Base-by-base conservation (phyloP, 2,329 filamentous ascomycete species). In the Arthrobotrys musiformis region DNA sequence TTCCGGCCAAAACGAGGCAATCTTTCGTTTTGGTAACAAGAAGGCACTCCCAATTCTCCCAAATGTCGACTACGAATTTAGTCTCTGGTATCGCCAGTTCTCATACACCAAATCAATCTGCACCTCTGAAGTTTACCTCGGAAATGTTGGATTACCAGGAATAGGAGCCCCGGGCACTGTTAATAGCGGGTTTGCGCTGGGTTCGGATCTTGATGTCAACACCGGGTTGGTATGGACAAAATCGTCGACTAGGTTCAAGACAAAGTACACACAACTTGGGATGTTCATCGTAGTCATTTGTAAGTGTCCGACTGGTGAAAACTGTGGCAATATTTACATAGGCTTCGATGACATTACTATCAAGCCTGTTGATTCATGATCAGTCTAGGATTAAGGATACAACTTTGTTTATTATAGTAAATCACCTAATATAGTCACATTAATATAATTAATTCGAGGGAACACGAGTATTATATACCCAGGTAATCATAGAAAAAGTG, bases 341-440 rank as follows among this genome's bases (percentile, higher is more conserved):
- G 64, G 52, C 4, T 48, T 69, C 28, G 64, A 69, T 22, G 64
- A 69, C 40, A 60, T 69, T 37, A 6, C 9, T n/a, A 4, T 69
- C 9, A 64, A 35, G 7, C 56, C 40, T 30, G 56, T 62, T 4
- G 30, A 13, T 30, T 9, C 33, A 8, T n/a, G n/a, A 11, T 24
- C 15, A 37, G n/a, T 15, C 17, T 2, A 33, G 22, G 5, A 17
- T 42, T 2, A 2, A 13, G 37, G 37, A 42, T 15, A n/a, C 15
- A n/a, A n/a, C n/a, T 42, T 42, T 42, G 17, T n/a, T n/a, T n/a
- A n/a, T n/a, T n/a, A n/a, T n/a, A n/a, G n/a, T n/a, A n/a, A n/a
- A n/a, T n/a, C n/a, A n/a, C n/a, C n/a, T n/a, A n/a, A n/a, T n/a
- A n/a, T n/a, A n/a, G n/a, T n/a, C n/a, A n/a, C n/a, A n/a, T n/a